Percentiles rank a stretch among this genome's conserved stretches.
These are phyloP conservation scores for Leishmania tarentolae DNA, from an alignment of 208 protist species.

Conservation along the genomic window DNA sequence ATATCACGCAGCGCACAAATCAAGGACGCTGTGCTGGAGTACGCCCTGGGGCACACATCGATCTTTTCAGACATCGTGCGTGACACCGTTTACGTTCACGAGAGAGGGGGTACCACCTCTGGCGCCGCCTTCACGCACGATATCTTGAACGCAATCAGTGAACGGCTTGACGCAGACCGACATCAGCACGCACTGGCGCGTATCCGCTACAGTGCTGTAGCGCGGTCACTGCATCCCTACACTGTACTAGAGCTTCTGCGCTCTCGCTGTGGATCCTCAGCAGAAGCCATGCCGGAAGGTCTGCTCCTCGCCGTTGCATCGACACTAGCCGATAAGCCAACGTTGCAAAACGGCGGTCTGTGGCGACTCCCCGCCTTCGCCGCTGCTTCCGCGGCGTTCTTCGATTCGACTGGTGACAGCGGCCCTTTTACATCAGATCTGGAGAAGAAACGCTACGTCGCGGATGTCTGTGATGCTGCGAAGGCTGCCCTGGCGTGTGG, in stretches of 20 bases:
- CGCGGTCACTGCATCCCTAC: constrained; percentile 70
- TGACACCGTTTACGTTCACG: constrained; percentile 32
- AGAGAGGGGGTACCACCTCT: not conserved
- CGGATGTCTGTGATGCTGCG: constrained; percentile 41
- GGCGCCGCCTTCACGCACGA: constrained; percentile 6
- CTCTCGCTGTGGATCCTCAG: not conserved
- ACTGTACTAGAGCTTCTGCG: constrained; percentile 50
- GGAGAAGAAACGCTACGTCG: constrained; percentile 47
- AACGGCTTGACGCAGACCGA: constrained; percentile 7
- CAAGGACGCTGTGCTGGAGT: constrained; percentile 21
- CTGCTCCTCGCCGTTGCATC: constrained; percentile 41
- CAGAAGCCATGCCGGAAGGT: not conserved
- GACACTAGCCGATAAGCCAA: constrained; percentile 46
- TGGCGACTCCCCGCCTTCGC: constrained; percentile 32
- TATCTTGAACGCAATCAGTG: constrained; percentile 18
- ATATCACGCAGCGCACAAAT: not conserved
- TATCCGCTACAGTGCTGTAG: constrained; percentile 59
- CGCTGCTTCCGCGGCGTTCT: constrained; percentile 23
- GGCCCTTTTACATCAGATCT: constrained; percentile 6
- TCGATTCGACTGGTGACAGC: constrained; percentile 4
- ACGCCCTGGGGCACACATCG: not conserved
- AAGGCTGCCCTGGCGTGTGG: constrained; percentile 57
- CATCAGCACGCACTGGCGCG: constrained; percentile 23
- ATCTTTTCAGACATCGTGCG: constrained; percentile 19
- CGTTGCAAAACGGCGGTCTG: constrained; percentile 48